Evolutionary conservation across 305 asterid species (phyloP).

Genomic region (Fraxinus baroniana): DNA sequence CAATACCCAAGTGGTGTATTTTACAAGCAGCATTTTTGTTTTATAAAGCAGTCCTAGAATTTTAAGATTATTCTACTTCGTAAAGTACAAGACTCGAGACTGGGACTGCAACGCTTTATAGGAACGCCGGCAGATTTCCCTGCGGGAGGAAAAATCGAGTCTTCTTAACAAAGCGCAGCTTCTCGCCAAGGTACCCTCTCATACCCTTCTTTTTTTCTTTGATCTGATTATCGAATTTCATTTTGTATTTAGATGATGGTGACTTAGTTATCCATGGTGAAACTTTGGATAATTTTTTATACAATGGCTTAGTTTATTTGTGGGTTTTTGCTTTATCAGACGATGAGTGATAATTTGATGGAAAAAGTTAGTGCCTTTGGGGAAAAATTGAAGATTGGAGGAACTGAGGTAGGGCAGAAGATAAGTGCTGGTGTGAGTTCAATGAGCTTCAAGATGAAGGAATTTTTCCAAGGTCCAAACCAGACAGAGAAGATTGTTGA

Average conservation of each 20-base stretch:
- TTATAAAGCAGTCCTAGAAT: background rate
- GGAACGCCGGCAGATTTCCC: background rate
- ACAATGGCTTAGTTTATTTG: background rate
- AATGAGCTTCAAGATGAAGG: constrained; percentile 95
- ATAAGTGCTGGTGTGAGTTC: constrained; percentile 89
- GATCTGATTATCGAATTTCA: background rate
- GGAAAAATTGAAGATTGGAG: constrained; percentile 90
- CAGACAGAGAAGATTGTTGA: constrained; percentile 89
- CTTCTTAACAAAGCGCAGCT: background rate
- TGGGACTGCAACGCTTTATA: background rate
- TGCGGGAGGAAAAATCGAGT: background rate
- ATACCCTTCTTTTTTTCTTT: background rate
- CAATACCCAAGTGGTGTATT: too few species aligned
- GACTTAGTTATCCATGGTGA: background rate
- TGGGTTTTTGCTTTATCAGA: constrained; percentile 5
- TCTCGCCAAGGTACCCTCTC: constrained; percentile 26
- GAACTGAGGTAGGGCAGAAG: constrained; percentile 89
- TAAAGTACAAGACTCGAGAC: background rate
- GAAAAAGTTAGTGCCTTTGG: constrained; percentile 84
- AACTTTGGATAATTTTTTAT: background rate
- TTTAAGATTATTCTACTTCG: background rate
- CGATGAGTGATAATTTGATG: constrained; percentile 97
- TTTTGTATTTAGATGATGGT: background rate
- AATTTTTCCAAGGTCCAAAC: constrained; percentile 90
- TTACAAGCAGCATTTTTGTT: too few species aligned